Evolutionary conservation across 2,329 filamentous ascomycete genomes (phyloP), one percentile per base, ranked within the genome.

Genomic region (Pseudocercospora vitis): DNA sequence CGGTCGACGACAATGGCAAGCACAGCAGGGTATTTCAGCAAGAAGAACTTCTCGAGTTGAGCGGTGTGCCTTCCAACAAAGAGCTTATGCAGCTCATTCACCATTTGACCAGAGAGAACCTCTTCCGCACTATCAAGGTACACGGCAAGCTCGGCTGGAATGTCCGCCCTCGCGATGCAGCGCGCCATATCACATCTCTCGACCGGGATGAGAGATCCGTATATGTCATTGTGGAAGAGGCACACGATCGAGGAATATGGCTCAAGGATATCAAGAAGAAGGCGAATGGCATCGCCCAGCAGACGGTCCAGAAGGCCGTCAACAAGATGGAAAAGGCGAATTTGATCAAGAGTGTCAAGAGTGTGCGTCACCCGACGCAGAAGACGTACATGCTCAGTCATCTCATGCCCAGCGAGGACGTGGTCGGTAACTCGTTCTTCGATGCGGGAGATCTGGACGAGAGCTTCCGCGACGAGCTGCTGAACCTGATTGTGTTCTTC

Each of bases 351-450:
- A 84, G 86, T 53, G 91, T 97, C 74, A 94, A 92, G 74, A 94
- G 87, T 71, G 91, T 95, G 73, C 91, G 95, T 74, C 86, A 88
- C 68, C 89, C 90, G 23, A 88, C 86, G 62, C 88, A 94, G 69
- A 96, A 95, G 74, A 96, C 95, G 81, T 99, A 94, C 78, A 95
- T 99, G 80, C 86, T 96, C 67, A 84, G 86, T 50, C 86, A 86
- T 58, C 81, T 99, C 56, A 83, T 85, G 8, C 92, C 94, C 0
- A 89, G 87, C 50, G 91, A 96, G 58, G 88, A 94, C 57, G 89
- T 95, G 42, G 95, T 91, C 0, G 94, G 94, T 44, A 94, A 94
- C 1, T 88, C 90, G 7, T 99, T 92, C 89, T 96, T 94, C 71
- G 91, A 89, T 6, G 91, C 96, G 59, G 89, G 90, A 48, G 88